Evolutionary conservation across 345 rosid species (phyloP), one percentile per base, ranked within the genome.

Genomic region (Eucalyptus guilfoylei): DNA sequence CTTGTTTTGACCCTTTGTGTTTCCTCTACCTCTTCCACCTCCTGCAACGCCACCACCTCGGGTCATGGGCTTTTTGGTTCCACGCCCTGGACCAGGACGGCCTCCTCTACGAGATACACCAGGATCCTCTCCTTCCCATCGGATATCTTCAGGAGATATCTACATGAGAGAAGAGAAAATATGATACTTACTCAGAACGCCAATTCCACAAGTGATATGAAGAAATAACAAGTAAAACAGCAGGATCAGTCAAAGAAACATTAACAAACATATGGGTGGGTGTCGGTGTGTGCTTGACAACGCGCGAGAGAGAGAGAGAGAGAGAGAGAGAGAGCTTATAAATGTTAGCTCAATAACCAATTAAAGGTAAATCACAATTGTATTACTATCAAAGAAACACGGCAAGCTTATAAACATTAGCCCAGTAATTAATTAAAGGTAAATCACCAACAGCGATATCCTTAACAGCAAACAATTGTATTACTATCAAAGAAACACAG

Each of bases 81-180:
- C 99, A 62, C 96, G 97, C 80, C 97, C 99, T 81, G 93, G 96
- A 91, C 96, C 99, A 55, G 98, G 96, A 37, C 96, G 98, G 47
- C 97, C 95, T 90, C 97, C 99, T 95, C 93, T 93, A 87, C 95
- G 96, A 90, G 96, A 91, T 85, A 94, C 89, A 87, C 95, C 96
- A 80, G 96, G 96, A 90, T 95, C 97, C 72, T 96, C 98, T 87
- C 93, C 96, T 88, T 96, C 98, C 99, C 99, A 98, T 91, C 94
- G 96, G 85, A 98, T 97, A 90, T 97, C 99, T 92, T 94, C 97
- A 14, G 96, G 93, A 88, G 99, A 92, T 92, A 98, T 98, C 99
- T 98, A 90, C 49, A 37, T 88, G 40, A 87, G 30, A 40, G 47
- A 42, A n/a, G 60, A 45, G 58, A 55, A 58, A 26, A 7, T 28